A percentile compares a stretch with the other conserved stretches of the same genome.
These are phyloP conservation scores for Phytophthora pistaciae DNA, from an alignment of 352 stramenopile genomes.

Conservation along the genomic window DNA sequence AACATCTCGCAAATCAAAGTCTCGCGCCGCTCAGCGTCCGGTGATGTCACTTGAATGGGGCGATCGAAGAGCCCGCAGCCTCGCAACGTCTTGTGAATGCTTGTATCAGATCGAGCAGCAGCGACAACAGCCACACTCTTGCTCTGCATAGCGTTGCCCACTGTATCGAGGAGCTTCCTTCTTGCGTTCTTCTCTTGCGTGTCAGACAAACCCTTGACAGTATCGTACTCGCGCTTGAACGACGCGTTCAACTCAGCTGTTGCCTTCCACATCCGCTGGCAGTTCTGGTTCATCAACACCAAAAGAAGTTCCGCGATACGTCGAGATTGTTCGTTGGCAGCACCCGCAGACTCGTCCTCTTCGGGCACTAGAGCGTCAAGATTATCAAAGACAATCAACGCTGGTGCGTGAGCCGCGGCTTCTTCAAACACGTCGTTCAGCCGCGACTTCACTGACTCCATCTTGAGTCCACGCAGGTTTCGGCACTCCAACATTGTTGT, in stretches of 20 bases:
- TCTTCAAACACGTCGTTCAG: constrained; percentile 69
- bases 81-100: constrained; percentile 72
- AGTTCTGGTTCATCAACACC: constrained; percentile 60
- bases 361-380: constrained; percentile 84
- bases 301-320: constrained; percentile 86
- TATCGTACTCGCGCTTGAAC: constrained; percentile 49
- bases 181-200: constrained; percentile 25
- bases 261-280: constrained; percentile 66
- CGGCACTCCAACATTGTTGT: constrained; percentile 72
- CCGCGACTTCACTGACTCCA: constrained; percentile 82
- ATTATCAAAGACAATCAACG: constrained; percentile 85
- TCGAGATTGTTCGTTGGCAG: constrained; percentile 86
- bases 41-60: constrained; percentile 61
- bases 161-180: constrained; percentile 51
- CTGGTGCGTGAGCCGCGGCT: constrained; percentile 53
- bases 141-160: constrained; percentile 64
- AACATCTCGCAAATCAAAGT: constrained; percentile 71
- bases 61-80: constrained; percentile 77
- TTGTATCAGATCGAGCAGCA: constrained; percentile 63
- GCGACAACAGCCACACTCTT: constrained; percentile 81
- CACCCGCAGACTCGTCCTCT: constrained; percentile 76
- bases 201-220: constrained; percentile 31
- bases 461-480: constrained; percentile 85
- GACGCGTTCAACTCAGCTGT: constrained; percentile 68
- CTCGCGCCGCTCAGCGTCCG: constrained; percentile 73